A percentile compares a stretch with the other conserved stretches of the same genome.
Evolutionary conservation across 2,329 filamentous ascomycete species (phyloP).

Genomic region (Microascus cirrosus): DNA sequence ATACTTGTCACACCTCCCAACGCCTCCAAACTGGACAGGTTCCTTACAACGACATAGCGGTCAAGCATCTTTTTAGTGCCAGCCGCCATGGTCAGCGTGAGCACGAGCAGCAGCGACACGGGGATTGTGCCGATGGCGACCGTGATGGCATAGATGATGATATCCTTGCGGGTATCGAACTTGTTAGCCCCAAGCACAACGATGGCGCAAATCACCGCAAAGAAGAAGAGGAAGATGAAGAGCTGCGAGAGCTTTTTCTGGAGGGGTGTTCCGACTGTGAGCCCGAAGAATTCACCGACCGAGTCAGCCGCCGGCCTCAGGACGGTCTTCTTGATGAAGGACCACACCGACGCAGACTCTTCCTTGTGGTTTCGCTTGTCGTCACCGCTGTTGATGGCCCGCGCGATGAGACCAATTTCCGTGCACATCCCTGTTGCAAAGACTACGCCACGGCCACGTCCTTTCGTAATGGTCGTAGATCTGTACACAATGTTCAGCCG

Average conservation of each 20-base stretch:
- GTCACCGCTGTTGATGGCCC: no score
- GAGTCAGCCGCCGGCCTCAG: slow-evolving; percentile 12
- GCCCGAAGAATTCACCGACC: slow-evolving; percentile 34
- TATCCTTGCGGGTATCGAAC: slow-evolving; percentile 23
- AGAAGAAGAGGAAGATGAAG: slow-evolving; percentile 54
- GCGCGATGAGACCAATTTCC: slow-evolving; percentile 53
- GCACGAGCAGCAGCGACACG: slow-evolving; percentile 35
- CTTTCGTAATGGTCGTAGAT: slow-evolving; percentile 52
- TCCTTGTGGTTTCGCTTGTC: no score
- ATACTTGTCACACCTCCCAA: slow-evolving; percentile 31
- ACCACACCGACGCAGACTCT: no score
- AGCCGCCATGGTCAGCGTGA: slow-evolving; percentile 49
- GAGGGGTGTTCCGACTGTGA: slow-evolving; percentile 51
- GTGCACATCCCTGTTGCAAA: slow-evolving; percentile 51
- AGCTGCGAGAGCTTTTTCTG: slow-evolving; percentile 61
- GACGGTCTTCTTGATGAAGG: slow-evolving; percentile 20
- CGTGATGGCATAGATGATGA: slow-evolving; percentile 31
- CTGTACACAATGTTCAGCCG: slow-evolving; percentile 52
- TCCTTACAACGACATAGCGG: slow-evolving; percentile 39
- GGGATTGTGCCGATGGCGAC: slow-evolving; percentile 39
- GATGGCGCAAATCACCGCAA: slow-evolving; percentile 35
- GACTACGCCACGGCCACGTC: slow-evolving; percentile 47
- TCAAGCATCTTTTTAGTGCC: slow-evolving; percentile 41
- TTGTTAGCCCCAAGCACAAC: slow-evolving; percentile 32
- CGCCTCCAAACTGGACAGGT: slow-evolving; percentile 38